Conservation (phyloP, 1,284 basidiomycete genomes). For the Entoloma clypeatum region DNA sequence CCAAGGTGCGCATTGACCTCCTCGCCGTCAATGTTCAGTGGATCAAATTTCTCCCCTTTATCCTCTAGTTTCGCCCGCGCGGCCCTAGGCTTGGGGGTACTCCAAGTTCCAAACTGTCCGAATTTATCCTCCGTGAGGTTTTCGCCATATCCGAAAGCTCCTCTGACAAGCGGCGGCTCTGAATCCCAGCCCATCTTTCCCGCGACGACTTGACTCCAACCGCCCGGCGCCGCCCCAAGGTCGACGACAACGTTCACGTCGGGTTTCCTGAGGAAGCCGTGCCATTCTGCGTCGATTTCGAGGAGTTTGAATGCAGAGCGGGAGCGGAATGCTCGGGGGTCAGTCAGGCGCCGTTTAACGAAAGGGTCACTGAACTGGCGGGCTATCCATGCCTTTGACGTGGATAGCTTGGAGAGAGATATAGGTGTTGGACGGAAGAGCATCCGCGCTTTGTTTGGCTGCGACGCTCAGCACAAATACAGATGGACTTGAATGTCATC, state of each 20-base stretch:
- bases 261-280: conserved; percentile 46
- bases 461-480: no score
- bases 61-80: neutral
- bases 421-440: conserved; percentile 28
- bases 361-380: conserved; percentile 67
- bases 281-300: conserved; percentile 58
- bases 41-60: conserved; percentile 28
- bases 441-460: no score
- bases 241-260: conserved; percentile 68
- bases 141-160: neutral
- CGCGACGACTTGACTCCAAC: conserved; percentile 84
- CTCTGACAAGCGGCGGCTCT: conserved; percentile 3
- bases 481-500: no score
- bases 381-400: conserved; percentile 54
- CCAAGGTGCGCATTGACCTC: conserved; percentile 1
- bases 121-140: neutral
- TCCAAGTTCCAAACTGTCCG: neutral
- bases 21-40: conserved; percentile 37
- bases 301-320: conserved; percentile 85
- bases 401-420: conserved; percentile 24
- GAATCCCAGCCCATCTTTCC: conserved; percentile 46
- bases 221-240: conserved; percentile 84
- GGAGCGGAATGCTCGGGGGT: conserved; percentile 58
- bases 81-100: neutral
- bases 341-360: conserved; percentile 52